A percentile compares a stretch with the other conserved stretches of the same genome.
Evolutionary conservation across 2,329 filamentous ascomycete species (phyloP).

Genomic region (Xylaria sp.): DNA sequence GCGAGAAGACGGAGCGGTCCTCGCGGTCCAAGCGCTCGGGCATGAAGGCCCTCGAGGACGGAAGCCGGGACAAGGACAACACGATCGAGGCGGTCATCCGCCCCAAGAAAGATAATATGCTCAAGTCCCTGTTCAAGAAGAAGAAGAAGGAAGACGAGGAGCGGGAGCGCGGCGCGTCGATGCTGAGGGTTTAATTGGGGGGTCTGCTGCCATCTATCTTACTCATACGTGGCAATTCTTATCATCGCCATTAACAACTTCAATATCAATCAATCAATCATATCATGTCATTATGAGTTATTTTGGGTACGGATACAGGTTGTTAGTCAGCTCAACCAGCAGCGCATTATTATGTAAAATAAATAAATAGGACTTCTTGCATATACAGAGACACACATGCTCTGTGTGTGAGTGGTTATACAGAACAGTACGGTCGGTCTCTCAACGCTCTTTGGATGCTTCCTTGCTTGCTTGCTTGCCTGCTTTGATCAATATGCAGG

Average conservation of each 20-base stretch:
- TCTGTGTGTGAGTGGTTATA: neutral
- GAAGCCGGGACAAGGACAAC: conserved; percentile 50
- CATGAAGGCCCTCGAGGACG: conserved; percentile 53
- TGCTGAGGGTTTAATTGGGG: conserved; percentile 23
- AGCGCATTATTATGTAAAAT: conserved; percentile 14
- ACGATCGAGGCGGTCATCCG: conserved; percentile 56
- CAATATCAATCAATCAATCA: neutral
- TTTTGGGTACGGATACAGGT: conserved; percentile 9
- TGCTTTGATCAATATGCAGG: neutral
- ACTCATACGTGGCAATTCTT: neutral
- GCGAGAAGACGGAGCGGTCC: conserved; percentile 51
- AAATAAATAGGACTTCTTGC: neutral
- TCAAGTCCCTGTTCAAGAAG: conserved; percentile 68
- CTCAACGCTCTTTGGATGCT: too few species aligned
- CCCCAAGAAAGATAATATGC: conserved; percentile 63
- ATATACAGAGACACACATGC: conserved; percentile 8
- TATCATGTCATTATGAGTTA: neutral
- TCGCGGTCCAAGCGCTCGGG: conserved; percentile 47
- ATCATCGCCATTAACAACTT: neutral
- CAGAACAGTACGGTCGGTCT: neutral
- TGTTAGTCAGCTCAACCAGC: neutral
- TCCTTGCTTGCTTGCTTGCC: neutral
- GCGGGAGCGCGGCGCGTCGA: conserved; percentile 32
- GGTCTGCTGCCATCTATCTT: neutral
- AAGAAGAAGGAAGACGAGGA: conserved; percentile 57